These are phyloP conservation scores for Cladochytrium replicatum DNA, from an alignment of 192 early-diverging fungal species.

Conservation along the genomic window DNA sequence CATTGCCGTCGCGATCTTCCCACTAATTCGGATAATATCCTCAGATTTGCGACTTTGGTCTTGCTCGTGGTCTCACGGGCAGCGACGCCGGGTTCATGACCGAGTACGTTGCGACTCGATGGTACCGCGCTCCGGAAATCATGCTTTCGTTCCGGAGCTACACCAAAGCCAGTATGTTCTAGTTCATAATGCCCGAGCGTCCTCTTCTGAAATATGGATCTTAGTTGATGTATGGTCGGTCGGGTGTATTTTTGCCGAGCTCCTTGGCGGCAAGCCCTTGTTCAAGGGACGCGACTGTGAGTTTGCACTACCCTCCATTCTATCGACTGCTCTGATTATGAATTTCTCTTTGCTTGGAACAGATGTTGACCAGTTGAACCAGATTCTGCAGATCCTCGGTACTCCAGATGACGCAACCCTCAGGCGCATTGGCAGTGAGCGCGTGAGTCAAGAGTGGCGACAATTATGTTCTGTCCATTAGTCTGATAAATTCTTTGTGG, in stretches of 20 bases:
- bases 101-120: constrained; percentile 89
- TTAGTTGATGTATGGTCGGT: constrained; percentile 15
- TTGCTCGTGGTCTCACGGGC: constrained; percentile 36
- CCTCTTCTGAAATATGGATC: neutral
- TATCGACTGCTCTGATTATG: neutral
- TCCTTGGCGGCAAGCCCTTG: constrained; percentile 8
- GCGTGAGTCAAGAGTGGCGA: neutral
- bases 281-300: constrained; percentile 14
- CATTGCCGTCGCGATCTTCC: no score
- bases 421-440: constrained; percentile 69
- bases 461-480: no score
- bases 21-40: neutral
- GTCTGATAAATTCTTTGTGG: no score
- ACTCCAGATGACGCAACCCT: constrained; percentile 73
- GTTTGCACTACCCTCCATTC: neutral
- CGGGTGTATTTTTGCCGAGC: constrained; percentile 15
- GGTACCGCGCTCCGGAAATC: constrained; percentile 93
- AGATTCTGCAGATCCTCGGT: constrained; percentile 79
- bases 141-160: constrained; percentile 92
- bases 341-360: neutral
- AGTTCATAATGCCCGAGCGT: neutral
- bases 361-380: constrained; percentile 89
- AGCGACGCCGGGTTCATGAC: constrained; percentile 85
- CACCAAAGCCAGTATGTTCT: constrained; percentile 63
- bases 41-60: constrained; percentile 12